These are phyloP conservation scores for Leishmania aethiopica DNA, from an alignment of 208 protist genomes.

Conservation along the genomic window DNA sequence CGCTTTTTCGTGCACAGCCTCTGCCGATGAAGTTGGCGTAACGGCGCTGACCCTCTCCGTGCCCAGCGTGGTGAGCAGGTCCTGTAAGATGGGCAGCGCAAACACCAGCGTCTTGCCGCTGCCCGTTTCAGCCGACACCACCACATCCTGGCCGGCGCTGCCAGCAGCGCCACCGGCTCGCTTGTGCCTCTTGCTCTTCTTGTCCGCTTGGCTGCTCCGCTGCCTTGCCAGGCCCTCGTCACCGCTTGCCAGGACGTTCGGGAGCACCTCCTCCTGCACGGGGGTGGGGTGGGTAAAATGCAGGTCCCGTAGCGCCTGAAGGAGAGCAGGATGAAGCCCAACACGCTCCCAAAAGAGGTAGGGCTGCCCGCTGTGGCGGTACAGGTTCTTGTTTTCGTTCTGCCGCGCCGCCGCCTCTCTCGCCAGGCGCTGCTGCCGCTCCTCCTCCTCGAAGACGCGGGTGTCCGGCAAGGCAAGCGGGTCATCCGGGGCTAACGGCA, in stretches of 20 bases:
- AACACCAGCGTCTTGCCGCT: conserved; percentile 98
- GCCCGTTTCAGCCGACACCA: conserved; percentile 94
- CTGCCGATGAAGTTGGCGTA: neutral
- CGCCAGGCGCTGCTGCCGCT: conserved; percentile 28
- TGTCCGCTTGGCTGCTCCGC: conserved; percentile 2
- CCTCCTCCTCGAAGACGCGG: conserved; percentile 33
- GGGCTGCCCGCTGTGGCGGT: conserved; percentile 70
- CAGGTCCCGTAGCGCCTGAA: conserved; percentile 68
- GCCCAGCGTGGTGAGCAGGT: conserved; percentile 45
- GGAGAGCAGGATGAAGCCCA: conserved; percentile 66
- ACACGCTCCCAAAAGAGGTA: conserved; percentile 88
- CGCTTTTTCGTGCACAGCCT: neutral
- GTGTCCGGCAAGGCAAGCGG: conserved; percentile 53
- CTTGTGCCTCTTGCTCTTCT: conserved; percentile 29
- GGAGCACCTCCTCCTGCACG: conserved; percentile 85
- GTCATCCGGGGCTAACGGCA: conserved; percentile 45
- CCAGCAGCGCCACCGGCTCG: neutral
- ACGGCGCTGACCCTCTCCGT: conserved; percentile 12
- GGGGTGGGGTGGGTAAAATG: conserved; percentile 87
- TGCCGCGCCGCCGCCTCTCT: conserved; percentile 18
- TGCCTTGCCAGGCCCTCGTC: conserved; percentile 17
- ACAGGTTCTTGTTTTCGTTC: conserved; percentile 71
- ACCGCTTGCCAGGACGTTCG: conserved; percentile 43
- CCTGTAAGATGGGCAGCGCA: conserved; percentile 94
- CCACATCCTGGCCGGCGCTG: conserved; percentile 56